A percentile compares a stretch with the other conserved stretches of the same genome.
phyloP scores from a whole-genome alignment of 441 rosid genomes.

The Gossypium gossypioides region DNA sequence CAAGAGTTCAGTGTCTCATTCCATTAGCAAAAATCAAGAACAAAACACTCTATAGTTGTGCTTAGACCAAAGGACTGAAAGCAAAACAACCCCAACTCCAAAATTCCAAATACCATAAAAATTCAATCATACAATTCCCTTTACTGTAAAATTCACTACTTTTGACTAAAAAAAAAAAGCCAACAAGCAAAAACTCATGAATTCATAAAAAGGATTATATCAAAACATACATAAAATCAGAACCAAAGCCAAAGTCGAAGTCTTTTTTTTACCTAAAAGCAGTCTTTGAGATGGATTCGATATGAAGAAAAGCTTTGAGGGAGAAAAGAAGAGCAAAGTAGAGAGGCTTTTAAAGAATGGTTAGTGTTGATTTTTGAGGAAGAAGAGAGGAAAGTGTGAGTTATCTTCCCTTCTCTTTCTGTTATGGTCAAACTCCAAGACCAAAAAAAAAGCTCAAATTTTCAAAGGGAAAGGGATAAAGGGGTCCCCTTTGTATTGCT shows the following conservation, averaged over 20 bases:
- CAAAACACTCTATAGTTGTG: not conserved
- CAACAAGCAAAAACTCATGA: too few relatives aligned
- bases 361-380: constrained; percentile 21
- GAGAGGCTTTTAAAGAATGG: constrained; percentile 18
- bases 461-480: constrained; percentile 22
- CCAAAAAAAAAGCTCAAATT: too few relatives aligned
- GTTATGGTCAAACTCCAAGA: constrained; percentile 22
- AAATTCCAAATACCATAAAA: too few relatives aligned
- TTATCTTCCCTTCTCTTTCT: constrained; percentile 46
- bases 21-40: not conserved
- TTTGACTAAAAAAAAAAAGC: too few relatives aligned
- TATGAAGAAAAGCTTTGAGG: not conserved
- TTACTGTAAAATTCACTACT: too few relatives aligned
- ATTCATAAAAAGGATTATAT: too few relatives aligned
- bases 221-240: too few relatives aligned
- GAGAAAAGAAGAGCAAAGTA: not conserved
- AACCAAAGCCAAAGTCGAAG: too few relatives aligned
- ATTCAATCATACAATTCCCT: too few relatives aligned
- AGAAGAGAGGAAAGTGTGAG: constrained; percentile 59
- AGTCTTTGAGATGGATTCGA: not conserved
- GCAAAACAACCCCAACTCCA: too few relatives aligned
- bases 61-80: not conserved
- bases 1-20: constrained; percentile 1
- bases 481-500: not conserved
- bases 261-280: too few relatives aligned